Evolutionary conservation across 23 red algal species (phyloP), one percentile per base, ranked within the genome.

Genomic region (Agarophyton chilense): DNA sequence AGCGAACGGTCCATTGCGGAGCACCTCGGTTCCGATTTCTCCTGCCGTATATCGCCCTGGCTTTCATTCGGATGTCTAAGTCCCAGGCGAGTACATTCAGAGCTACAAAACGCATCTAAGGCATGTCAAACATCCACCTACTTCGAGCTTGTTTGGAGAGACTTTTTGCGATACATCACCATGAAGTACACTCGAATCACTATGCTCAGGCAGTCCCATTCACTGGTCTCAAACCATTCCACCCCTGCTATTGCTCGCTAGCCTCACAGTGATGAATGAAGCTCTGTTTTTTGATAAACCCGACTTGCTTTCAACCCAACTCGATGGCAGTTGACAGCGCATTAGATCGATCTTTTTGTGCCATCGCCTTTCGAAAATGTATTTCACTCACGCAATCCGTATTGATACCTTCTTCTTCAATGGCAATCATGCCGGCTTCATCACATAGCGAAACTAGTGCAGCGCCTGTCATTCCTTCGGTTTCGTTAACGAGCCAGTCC

Each of bases 141-240:
- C 22, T 98, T 98, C 66, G 96, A 98, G 77, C 86, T 95, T 26
- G 72, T 95, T 2, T 98, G 96, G 96, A 77, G 93, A 38, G 96
- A 98, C 70, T 98, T 98, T 80, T 87, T 95, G 85, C 87, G 93
- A 50, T 95, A 92, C 67, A 93, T 98, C 29, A 95, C 78, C 29
- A 46, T 52, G 16, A 98, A 98, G 52, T 96, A 92, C 74, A 47
- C 84, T 61, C 54, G 44, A 16, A 78, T 61, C 22, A 61, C 56
- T 29, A 73, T 51, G 41, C 68, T 22, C 45, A 25, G 40, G 68
- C 68, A 73, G 40, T 44, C 68, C 13, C 41, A 51, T 10, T 41
- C 56, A 17, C 56, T 16, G 17, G n/a, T 32, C 4, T 46, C 31
- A 12, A 55, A 78, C 38, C 29, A 53, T 17, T 36, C 31, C 17